phyloP scores from a whole-genome alignment of 768 basidiomycete genomes.

The Dioszegia aurantiaca region DNA sequence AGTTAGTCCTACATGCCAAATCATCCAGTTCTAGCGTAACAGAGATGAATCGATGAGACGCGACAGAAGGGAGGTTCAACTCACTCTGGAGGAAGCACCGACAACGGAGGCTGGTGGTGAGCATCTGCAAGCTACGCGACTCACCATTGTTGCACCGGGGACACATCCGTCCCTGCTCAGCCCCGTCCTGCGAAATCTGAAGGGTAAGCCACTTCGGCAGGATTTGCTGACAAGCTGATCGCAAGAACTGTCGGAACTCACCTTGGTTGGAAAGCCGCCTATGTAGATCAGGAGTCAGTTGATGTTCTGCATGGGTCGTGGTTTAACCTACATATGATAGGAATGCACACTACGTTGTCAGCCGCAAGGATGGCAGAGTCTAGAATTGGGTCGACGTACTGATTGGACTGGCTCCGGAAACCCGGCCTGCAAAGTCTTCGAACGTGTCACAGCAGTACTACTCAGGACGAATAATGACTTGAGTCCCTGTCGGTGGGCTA shows the following conservation, averaged over 20 bases:
- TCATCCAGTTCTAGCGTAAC: too few relatives aligned
- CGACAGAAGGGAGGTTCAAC: too few relatives aligned
- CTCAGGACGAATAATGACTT: too few relatives aligned
- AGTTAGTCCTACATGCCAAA: too few relatives aligned
- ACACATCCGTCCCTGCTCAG: constrained; percentile 33
- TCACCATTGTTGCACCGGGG: constrained; percentile 43
- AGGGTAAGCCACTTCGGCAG: not conserved
- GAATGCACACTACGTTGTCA: constrained; percentile 42
- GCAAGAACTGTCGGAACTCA: constrained; percentile 8
- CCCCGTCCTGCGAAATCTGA: constrained; percentile 39
- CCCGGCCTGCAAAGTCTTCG: not conserved
- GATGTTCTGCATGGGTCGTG: not conserved
- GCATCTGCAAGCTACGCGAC: constrained; percentile 11
- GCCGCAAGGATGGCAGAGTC: not conserved
- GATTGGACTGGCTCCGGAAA: not conserved
- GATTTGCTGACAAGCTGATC: not conserved
- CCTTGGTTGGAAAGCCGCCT: constrained; percentile 46
- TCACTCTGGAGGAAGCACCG: constrained; percentile 18
- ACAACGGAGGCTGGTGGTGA: constrained; percentile 31
- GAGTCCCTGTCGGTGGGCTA: too few relatives aligned
- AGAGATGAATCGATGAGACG: too few relatives aligned
- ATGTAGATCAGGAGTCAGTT: not conserved
- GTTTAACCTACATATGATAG: constrained; percentile 37
- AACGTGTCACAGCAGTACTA: too few relatives aligned
- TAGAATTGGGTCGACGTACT: not conserved